Percentiles rank a stretch among this genome's conserved stretches.
Conservation (phyloP, 352 stramenopile species). For the Phytophthora pisi region DNA sequence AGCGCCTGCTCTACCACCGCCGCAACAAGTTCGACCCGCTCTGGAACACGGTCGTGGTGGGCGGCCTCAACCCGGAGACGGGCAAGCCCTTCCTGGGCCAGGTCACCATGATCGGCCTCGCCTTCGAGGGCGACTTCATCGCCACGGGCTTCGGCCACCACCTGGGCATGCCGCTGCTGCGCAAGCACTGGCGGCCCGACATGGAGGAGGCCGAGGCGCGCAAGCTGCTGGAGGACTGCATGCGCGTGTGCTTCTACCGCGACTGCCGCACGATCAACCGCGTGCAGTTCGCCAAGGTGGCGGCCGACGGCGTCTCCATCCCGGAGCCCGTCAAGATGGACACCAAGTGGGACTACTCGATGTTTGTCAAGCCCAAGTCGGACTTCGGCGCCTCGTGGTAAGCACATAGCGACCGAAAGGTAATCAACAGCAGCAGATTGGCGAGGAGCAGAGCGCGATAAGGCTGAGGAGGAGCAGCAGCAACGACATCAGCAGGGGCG, state of each 20-base stretch:
- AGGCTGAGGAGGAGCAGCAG: not conserved
- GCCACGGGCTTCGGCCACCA: conserved; percentile 98
- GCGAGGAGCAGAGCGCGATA: not conserved
- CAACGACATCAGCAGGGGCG: not conserved
- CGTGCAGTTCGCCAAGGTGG: conserved; percentile 98
- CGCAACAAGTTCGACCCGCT: conserved; percentile 99
- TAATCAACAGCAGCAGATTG: conserved; percentile 6
- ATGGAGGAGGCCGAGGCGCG: conserved; percentile 94
- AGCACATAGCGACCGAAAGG: conserved; percentile 10
- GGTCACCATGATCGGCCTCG: conserved; percentile 97
- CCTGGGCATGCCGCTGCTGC: conserved; percentile 96
- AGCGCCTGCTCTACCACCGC: conserved; percentile 98
- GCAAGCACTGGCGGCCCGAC: conserved; percentile 94
- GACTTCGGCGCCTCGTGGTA: conserved; percentile 91
- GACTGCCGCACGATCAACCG: conserved; percentile 98
- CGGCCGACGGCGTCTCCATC: conserved; percentile 86
- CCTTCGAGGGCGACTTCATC: conserved; percentile 97
- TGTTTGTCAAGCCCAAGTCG: conserved; percentile 90
- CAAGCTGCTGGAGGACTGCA: conserved; percentile 96
- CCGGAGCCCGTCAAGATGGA: conserved; percentile 95
- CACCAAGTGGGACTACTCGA: conserved; percentile 94
- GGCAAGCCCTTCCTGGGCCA: conserved; percentile 95
- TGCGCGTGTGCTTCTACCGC: conserved; percentile 98
- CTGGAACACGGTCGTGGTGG: conserved; percentile 98
- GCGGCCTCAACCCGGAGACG: conserved; percentile 91